A percentile compares a stretch with the other conserved stretches of the same genome.
Conservation (phyloP, 1,139 yeast species). For the Eremothecium gossypii region DNA sequence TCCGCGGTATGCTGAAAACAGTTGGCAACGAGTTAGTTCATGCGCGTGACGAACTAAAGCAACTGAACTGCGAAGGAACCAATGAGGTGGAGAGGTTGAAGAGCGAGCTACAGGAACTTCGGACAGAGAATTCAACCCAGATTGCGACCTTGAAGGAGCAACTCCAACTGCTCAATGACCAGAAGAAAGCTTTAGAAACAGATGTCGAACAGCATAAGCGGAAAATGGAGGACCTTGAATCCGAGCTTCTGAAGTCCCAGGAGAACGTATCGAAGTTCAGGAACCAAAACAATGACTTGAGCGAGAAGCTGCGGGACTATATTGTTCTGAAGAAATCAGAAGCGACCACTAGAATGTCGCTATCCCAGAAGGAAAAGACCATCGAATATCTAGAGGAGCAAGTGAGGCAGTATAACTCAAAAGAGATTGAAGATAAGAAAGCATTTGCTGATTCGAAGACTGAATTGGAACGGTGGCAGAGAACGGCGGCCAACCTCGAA, state of each 20-base stretch:
- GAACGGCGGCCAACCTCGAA: constrained; percentile 27
- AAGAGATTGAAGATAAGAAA: constrained; percentile 22
- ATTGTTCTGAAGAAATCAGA: constrained; percentile 27
- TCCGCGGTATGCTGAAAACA: constrained; percentile 63
- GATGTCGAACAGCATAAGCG: constrained; percentile 27
- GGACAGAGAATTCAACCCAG: constrained; percentile 24
- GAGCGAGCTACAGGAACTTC: constrained; percentile 15
- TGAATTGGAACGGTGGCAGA: constrained; percentile 23
- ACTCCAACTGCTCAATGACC: neutral
- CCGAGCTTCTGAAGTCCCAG: constrained; percentile 20
- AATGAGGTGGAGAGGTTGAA: constrained; percentile 5
- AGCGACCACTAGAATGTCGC: constrained; percentile 18
- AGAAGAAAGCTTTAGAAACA: constrained; percentile 18
- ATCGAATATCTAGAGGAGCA: constrained; percentile 40
- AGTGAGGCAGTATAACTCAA: constrained; percentile 30
- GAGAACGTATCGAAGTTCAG: neutral
- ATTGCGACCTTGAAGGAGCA: constrained; percentile 33
- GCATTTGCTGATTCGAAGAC: constrained; percentile 16
- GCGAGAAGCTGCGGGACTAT: constrained; percentile 31
- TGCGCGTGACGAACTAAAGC: constrained; percentile 24
- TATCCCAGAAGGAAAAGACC: constrained; percentile 41
- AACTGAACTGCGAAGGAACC: constrained; percentile 7
- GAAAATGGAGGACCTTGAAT: constrained; percentile 33
- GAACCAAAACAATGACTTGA: constrained; percentile 21
- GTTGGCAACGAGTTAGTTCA: constrained; percentile 68